phyloP scores from a whole-genome alignment of 441 rosid species.

The Bocquillonia castaneifolia region DNA sequence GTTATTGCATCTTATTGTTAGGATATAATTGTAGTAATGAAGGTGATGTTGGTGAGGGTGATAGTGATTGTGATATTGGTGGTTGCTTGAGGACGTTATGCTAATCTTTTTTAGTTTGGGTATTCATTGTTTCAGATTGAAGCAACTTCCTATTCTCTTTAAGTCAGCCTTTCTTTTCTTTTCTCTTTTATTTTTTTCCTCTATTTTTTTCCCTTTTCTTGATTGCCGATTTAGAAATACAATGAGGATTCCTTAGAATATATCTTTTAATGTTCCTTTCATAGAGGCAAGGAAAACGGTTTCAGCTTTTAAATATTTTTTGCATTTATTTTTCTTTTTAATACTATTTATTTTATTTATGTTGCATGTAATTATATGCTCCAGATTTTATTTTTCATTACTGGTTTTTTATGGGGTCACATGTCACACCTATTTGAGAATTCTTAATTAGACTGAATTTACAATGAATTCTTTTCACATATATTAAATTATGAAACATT shows the following conservation, averaged over 20 bases:
- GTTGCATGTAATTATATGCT: neutral
- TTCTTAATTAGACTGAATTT: no score
- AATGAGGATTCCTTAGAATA: constrained; percentile 37
- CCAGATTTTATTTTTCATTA: no score
- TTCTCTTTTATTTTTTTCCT: neutral
- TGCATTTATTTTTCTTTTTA: no score
- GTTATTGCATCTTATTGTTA: constrained; percentile 1
- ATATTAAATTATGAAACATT: no score
- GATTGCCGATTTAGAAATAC: constrained; percentile 37
- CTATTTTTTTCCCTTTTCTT: neutral
- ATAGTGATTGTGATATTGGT: constrained; percentile 24
- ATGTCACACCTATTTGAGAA: no score
- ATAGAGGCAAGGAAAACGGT: constrained; percentile 47
- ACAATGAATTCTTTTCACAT: no score
- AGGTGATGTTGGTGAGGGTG: neutral
- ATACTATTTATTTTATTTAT: no score
- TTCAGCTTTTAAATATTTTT: constrained; percentile 11
- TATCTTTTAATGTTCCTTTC: constrained; percentile 51
- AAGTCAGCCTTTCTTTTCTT: constrained; percentile 25
- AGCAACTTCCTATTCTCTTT: constrained; percentile 42
- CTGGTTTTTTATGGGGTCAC: no score
- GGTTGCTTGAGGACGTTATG: constrained; percentile 59
- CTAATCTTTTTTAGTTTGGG: constrained; percentile 50
- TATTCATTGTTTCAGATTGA: constrained; percentile 74
- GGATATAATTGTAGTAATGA: neutral